These are phyloP conservation scores for peach (Prunus persica) DNA, from an alignment of 306 rosid genomes.

Conservation along the genomic window Prunus_persica_NCBIv2 NC_034009.1:27152001-27152500, in stretches of 20 bases:
- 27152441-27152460: not conserved
- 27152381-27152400: not conserved
- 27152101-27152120: conserved; percentile 53
- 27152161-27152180: conserved; percentile 67
- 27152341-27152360: conserved; percentile 27
- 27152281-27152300: conserved; percentile 61
- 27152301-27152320: conserved; percentile 40
- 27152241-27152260: conserved; percentile 76
- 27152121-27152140: conserved; percentile 32
- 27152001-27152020: conserved; percentile 9
- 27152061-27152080: conserved; percentile 82
- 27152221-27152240: conserved; percentile 28
- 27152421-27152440: not conserved
- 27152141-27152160: conserved; percentile 30
- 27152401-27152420: not conserved
- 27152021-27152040: not conserved
- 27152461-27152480: not conserved
- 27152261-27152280: conserved; percentile 59
- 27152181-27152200: conserved; percentile 55
- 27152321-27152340: conserved; percentile 20
- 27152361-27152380: not conserved
- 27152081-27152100: conserved; percentile 66
- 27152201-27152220: conserved; percentile 51
- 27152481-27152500: not conserved
- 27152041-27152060: conserved; percentile 40